Evolutionary conservation across 2,329 filamentous ascomycete genomes (phyloP), one percentile per base, ranked within the genome.

Genomic region (Zymoseptoria pseudotritici): DNA sequence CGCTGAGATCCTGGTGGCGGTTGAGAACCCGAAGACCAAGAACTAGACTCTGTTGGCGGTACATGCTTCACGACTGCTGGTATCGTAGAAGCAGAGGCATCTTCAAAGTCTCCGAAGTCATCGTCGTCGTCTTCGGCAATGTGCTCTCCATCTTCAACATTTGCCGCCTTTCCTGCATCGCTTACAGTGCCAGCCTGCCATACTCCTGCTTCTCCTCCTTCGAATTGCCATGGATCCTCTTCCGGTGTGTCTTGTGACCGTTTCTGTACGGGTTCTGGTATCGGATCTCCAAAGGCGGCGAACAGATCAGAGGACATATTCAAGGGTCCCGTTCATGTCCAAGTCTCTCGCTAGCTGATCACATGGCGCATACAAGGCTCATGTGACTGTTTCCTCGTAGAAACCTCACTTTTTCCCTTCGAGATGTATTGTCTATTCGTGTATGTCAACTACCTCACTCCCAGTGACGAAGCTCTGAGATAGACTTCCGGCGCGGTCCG

Each of bases 71-170:
- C 31, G 7, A 20, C 26, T 54, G 42, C 55, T 22, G 31, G 13
- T n/a, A 53, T 19, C 24, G 56, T 26, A 29, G 59, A 19, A 24
- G 62, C 63, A 50, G 66, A 67, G 3, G 72, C 68, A 67, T 80
- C 79, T 57, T 76, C 75, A 69, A 84, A 82, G 57, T 82, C 80
- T n/a, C 78, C 80, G 77, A 81, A 83, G 26, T 80, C 79, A 56
- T 82, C 79, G 46, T 75, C 73, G 20, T 76, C 71, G 24, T 74
- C 71, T 3, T 57, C 49, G 36, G n/a, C 19, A 11, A 2, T 54
- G 13, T 53, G 49, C 22, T 56, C 20, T 20, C 19, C 17, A 42
- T 42, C 36, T 42, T 42, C 36, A 42, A 42, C 11, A 13, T 13
- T 42, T 17, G 11, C 36, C 36, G 36, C 7, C 10, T 13, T 42